Evolutionary conservation across 768 basidiomycete species (phyloP), one percentile per base, ranked within the genome.

Genomic region (Lactarius trivialis): DNA sequence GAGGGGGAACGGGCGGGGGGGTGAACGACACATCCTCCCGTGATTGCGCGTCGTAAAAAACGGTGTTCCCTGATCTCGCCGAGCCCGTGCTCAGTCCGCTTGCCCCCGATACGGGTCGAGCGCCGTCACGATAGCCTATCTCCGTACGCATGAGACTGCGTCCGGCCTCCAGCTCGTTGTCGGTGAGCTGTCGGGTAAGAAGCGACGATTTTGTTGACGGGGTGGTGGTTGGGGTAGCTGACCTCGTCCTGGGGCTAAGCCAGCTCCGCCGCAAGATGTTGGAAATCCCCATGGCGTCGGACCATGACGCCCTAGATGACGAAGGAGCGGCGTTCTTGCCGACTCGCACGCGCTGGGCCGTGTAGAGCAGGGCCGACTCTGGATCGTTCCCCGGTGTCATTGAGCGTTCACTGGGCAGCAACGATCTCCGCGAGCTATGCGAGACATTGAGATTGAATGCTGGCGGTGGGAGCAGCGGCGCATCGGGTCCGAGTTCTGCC

Each of bases 41-140:
- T 0, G 85, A 85, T 4, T 71, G 60, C 0, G 87, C 86, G 67
- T 88, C 86, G 63, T 84, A 83, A 66, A 84, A 89, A 3, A 85
- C 67, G 0, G 85, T 86, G 33, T 74, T 78, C 4, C 81, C 85
- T 1, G 81, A 82, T 15, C 60, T 65, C 5, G 50, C 63, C 28
- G 66, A 68, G 34, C 59, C 71, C 7, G 69, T 79, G 57, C 85
- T 88, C 61, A 73, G 75, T 21, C 74, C 77, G 58, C 86, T 89
- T 41, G 82, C 73, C 52, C 76, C 76, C 0, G 88, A 89, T 33
- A 80, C 70, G 0, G 88, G 88, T 4, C 88, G 79, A 4, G 72
- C 71, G 7, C 77, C 78, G 7, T 65, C 57, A 34, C 64, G 60
- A 58, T 56, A 52, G 8, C 65, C 62, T 55, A 65, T 60, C 36